Evolutionary conservation across 2,329 filamentous ascomycete species (phyloP), one percentile per base, ranked within the genome.

Genomic region (Diatrype stigma): DNA sequence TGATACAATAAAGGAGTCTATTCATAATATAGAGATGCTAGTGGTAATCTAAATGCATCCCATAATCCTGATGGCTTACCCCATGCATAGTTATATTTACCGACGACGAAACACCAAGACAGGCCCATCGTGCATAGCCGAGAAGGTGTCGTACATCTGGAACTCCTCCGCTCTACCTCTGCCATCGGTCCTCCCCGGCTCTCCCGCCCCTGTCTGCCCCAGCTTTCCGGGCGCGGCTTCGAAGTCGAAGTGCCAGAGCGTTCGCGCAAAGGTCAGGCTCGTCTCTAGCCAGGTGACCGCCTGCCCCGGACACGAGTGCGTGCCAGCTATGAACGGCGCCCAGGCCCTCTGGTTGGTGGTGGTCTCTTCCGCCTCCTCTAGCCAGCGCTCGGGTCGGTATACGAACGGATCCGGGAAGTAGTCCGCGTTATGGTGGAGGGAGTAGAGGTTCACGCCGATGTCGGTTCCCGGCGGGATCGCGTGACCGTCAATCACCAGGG

Each of bases 371-470:
- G 34, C 4, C 4, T 6, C 6, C 14, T 30, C 26, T 30, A 75
- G 67, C 73, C 73, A 76, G n/a, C 73, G 66, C 56, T 75, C 70
- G 1, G 73, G 73, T 12, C 70, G 52, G 52, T 67, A 76, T 1
- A 54, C 51, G 46, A 67, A 65, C 1, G 73, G 67, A 34, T 70
- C 60, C 1, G 68, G 70, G 57, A 71, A 76, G 60, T 74, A 74
- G 7, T 64, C 49, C 6, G 67, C 59, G 48, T 73, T 69, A 21
- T 73, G 71, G 51, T 75, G 72, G 38, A 75, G 69, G 1, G 70
- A 66, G 60, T 72, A 75, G 6, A 68, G 65, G 2, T 70, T 69
- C 3, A 72, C 73, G 2, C 72, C 73, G 34, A 70, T 67, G 28
- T 47, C 22, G 3, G 50, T 54, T 2, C 52, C 52, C 2, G 12